Evolutionary conservation across 768 basidiomycete species (phyloP), one percentile per base, ranked within the genome.

Genomic region (Suillus subaureus): DNA sequence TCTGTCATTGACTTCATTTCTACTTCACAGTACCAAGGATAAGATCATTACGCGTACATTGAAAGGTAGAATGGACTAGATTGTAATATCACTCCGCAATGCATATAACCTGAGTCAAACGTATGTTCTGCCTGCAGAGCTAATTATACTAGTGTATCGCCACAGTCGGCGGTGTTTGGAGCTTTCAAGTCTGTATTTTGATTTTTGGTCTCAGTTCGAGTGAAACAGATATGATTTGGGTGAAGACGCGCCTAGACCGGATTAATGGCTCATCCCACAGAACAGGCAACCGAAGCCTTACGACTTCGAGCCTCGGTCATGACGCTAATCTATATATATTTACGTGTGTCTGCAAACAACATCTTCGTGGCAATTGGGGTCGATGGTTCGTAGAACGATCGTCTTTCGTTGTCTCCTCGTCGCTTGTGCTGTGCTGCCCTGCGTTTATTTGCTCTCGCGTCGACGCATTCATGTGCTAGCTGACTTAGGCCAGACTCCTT

Each of bases 31-130:
- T 63, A 91, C 90, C 49, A 89, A 89, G 72, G 90, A 92, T 74
- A 84, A 82, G 67, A 83, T 91, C 42, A 86, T 94, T 70, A 94
- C 93, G 43, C 90, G 96, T 70, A 93, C 90, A 66, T 79, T 98
- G 77, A 94, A 94, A 78, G 89, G 87, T 51, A 87, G 96, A 74
- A 96, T 97, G 94, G 96, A 98, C 77, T 98, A 80, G 82, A 61
- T 42, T 60, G 58, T 60, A 42, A 60, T 28, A 60, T 21, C 40
- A 60, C 39, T 28, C 0, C 18, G 16, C 39, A 60, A 55, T 55
- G 21, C 21, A 55, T 12, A 55, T 55, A 21, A 33, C 54, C 31
- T 21, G 33, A 35, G 21, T 35, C 33, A 55, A 33, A 35, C 6
- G 33, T 35, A n/a, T 35, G 21, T 6, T 35, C 33, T 12, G 6